phyloP scores from a whole-genome alignment of 345 rosid species.

The Aethionema arabicum region DNA sequence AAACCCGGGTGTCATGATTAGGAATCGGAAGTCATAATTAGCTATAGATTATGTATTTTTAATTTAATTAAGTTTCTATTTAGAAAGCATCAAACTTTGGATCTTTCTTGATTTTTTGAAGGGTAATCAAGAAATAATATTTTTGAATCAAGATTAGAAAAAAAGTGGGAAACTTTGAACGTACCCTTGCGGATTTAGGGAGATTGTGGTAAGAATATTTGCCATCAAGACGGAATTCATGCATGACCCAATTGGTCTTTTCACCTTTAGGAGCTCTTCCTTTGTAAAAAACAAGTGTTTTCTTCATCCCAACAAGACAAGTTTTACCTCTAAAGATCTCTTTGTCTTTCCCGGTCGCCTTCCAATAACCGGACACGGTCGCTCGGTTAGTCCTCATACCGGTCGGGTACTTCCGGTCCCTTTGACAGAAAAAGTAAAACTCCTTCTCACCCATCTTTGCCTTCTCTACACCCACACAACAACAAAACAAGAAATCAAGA shows the following conservation, averaged over 20 bases:
- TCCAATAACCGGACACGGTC: slow-evolving; percentile 90
- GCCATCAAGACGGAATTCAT: slow-evolving; percentile 91
- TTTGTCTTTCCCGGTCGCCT: slow-evolving; percentile 94
- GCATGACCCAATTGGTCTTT: slow-evolving; percentile 96
- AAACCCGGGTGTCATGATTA: too few relatives aligned
- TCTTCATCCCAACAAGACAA: slow-evolving; percentile 94
- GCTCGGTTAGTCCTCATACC: slow-evolving; percentile 98
- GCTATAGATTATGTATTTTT: too few relatives aligned
- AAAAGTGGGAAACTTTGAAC: slow-evolving; percentile 11
- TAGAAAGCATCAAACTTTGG: too few relatives aligned
- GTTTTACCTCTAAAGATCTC: slow-evolving; percentile 70
- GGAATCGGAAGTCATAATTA: too few relatives aligned
- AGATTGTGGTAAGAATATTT: slow-evolving; percentile 67
- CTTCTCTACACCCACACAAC: slow-evolving; percentile 49
- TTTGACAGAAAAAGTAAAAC: slow-evolving; percentile 91
- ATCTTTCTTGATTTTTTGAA: too few relatives aligned
- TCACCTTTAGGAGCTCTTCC: slow-evolving; percentile 99
- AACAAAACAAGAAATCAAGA: slow-evolving; percentile 6
- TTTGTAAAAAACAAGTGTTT: slow-evolving; percentile 91
- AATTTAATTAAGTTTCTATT: too few relatives aligned
- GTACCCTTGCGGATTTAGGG: slow-evolving; percentile 68
- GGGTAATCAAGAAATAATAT: too few relatives aligned
- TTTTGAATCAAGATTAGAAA: background rate
- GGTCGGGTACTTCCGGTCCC: slow-evolving; percentile 94
- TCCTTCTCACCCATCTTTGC: slow-evolving; percentile 98